Percentiles rank a stretch among this genome's conserved stretches.
These are phyloP conservation scores for Psilocybe azurescens DNA, from an alignment of 768 basidiomycete genomes.

Conservation along the genomic window DNA sequence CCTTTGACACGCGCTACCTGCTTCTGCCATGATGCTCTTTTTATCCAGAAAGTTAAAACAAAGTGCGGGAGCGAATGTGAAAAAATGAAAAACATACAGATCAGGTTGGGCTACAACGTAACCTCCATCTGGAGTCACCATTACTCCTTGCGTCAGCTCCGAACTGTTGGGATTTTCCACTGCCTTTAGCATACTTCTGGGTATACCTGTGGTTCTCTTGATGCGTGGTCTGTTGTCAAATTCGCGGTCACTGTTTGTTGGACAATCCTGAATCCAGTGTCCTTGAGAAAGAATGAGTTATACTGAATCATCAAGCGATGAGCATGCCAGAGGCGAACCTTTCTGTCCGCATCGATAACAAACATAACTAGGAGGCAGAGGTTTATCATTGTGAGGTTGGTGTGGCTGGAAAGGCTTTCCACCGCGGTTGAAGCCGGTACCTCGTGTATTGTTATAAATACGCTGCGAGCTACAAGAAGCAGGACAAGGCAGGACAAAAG, in stretches of 20 bases:
- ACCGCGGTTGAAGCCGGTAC: slow-evolving; percentile 64
- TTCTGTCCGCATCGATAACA: slow-evolving; percentile 99
- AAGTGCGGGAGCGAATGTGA: background rate
- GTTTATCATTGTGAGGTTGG: slow-evolving; percentile 67
- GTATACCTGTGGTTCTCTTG: slow-evolving; percentile 98
- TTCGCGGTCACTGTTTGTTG: slow-evolving; percentile 95
- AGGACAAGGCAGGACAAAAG: slow-evolving; percentile 35
- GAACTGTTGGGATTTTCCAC: slow-evolving; percentile 84
- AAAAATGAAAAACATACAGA: slow-evolving; percentile 62
- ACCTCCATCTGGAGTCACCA: slow-evolving; percentile 98
- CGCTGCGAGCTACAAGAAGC: slow-evolving; percentile 63
- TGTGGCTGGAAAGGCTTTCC: slow-evolving; percentile 62
- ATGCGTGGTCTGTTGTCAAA: slow-evolving; percentile 95
- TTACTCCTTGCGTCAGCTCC: slow-evolving; percentile 83
- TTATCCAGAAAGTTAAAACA: background rate
- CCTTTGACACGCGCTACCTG: slow-evolving; percentile 82
- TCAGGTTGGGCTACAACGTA: slow-evolving; percentile 98
- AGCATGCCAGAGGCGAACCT: slow-evolving; percentile 55
- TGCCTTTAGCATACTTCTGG: slow-evolving; percentile 95
- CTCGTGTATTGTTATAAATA: slow-evolving; percentile 69
- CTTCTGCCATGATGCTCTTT: slow-evolving; percentile 93
- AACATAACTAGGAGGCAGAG: slow-evolving; percentile 93
- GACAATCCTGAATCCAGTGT: slow-evolving; percentile 99
- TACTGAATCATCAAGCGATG: background rate
- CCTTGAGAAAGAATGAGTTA: slow-evolving; percentile 55